phyloP scores from a whole-genome alignment of 768 basidiomycete genomes.

The Termitomyces sp. region DNA sequence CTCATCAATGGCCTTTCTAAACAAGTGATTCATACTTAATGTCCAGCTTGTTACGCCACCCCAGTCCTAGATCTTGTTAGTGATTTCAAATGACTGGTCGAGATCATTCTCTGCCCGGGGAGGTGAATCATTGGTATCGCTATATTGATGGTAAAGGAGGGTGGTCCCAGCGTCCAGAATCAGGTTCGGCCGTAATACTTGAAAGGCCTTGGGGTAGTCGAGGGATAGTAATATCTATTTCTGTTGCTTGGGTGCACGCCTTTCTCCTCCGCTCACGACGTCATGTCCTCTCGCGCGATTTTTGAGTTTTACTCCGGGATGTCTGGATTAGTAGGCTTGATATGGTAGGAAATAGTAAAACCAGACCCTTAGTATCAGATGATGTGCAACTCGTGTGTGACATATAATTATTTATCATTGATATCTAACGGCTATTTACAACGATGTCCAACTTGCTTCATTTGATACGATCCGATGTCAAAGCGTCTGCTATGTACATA shows the following conservation, averaged over 20 bases:
- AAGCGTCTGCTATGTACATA: not conserved
- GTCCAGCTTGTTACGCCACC: not conserved
- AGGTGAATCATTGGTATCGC: not conserved
- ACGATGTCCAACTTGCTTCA: not conserved
- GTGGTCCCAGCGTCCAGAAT: too few species aligned
- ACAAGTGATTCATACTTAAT: not conserved
- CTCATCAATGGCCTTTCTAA: not conserved
- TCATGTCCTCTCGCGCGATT: not conserved
- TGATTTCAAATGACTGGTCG: not conserved
- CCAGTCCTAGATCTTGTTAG: not conserved
- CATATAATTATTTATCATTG: too few species aligned
- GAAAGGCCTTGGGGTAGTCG: not conserved
- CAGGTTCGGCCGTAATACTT: too few species aligned
- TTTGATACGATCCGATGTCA: not conserved
- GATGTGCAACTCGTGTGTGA: too few species aligned
- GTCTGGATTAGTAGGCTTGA: not conserved
- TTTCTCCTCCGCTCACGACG: not conserved
- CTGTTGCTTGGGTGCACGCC: not conserved
- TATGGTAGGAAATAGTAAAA: not conserved
- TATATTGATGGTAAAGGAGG: not conserved
- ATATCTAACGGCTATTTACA: not conserved
- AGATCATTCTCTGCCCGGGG: not conserved
- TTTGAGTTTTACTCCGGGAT: not conserved
- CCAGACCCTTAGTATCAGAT: too few species aligned
- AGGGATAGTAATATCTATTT: not conserved